Evolutionary conservation across 495 filamentous ascomycete species (phyloP).

Genomic region (Penicillium psychrofluorescens): DNA sequence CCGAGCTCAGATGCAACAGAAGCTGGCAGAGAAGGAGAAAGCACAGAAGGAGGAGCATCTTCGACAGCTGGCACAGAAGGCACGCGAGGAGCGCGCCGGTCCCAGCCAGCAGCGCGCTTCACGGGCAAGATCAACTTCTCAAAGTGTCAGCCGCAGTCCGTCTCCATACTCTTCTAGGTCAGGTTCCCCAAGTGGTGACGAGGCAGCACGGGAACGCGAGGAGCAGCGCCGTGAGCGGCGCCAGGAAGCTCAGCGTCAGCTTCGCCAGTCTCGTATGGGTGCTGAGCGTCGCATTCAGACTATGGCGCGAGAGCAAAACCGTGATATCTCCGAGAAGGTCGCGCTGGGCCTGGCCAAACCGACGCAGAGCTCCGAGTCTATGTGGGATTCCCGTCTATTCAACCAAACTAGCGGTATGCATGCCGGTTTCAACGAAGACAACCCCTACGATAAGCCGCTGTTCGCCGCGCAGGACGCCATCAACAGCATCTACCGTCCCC

Average conservation of each 20-base stretch:
- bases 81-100: constrained; percentile 67
- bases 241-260: constrained; percentile 76
- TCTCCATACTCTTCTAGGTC: constrained; percentile 54
- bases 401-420: constrained; percentile 88
- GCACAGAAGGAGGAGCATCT: constrained; percentile 88
- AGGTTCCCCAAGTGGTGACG: constrained; percentile 51
- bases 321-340: constrained; percentile 97
- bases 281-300: constrained; percentile 82
- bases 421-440: constrained; percentile 92
- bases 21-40: constrained; percentile 94
- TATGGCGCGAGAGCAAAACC: constrained; percentile 89
- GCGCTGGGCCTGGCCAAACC: constrained; percentile 93
- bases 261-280: constrained; percentile 93
- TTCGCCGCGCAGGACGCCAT: constrained; percentile 97
- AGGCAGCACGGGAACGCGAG: constrained; percentile 65
- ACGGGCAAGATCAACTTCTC: constrained; percentile 31
- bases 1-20: constrained; percentile 90
- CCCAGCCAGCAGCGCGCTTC: constrained; percentile 39
- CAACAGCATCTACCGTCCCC: constrained; percentile 86
- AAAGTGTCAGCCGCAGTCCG: constrained; percentile 43
- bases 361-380: constrained; percentile 77
- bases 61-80: constrained; percentile 82
- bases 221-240: constrained; percentile 69
- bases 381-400: constrained; percentile 96
- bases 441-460: constrained; percentile 93